Evolutionary conservation across 2,329 filamentous ascomycete genomes (phyloP).

Genomic region (Aspergillus viridinutans): DNA sequence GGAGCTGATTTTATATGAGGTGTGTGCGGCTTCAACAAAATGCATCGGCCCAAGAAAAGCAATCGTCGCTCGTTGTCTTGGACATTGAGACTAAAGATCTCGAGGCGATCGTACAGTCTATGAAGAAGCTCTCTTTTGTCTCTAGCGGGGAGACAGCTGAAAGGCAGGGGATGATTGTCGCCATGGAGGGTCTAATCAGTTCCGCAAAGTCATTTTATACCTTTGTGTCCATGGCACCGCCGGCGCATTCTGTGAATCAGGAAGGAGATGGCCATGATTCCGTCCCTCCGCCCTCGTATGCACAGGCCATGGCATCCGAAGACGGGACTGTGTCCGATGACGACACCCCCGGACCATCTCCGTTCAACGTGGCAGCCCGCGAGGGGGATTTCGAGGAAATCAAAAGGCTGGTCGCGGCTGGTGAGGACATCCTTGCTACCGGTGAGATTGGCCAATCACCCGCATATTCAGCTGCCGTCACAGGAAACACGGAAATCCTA

Average conservation of each 20-base stretch:
- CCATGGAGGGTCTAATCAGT: background rate
- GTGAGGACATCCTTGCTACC: background rate
- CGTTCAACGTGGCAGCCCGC: background rate
- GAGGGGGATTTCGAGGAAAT: background rate
- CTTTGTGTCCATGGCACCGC: background rate
- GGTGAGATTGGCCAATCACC: slow-evolving; percentile 1
- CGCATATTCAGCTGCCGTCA: background rate
- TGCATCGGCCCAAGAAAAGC: background rate
- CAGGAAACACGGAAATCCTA: background rate
- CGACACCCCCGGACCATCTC: background rate
- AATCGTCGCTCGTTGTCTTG: background rate
- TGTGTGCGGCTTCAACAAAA: background rate
- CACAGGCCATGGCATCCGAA: background rate
- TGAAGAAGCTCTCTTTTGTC: background rate
- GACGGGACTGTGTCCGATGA: background rate
- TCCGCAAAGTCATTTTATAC: background rate
- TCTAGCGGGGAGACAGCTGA: background rate
- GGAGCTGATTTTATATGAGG: background rate
- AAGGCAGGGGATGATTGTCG: background rate
- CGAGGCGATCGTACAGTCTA: background rate
- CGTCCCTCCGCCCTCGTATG: background rate
- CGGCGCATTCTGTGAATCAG: background rate
- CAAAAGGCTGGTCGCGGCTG: background rate
- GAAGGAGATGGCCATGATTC: background rate
- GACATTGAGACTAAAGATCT: slow-evolving; percentile 1